Evolutionary conservation across 2,329 filamentous ascomycete species (phyloP).

Genomic region (Fusarium torreyae): DNA sequence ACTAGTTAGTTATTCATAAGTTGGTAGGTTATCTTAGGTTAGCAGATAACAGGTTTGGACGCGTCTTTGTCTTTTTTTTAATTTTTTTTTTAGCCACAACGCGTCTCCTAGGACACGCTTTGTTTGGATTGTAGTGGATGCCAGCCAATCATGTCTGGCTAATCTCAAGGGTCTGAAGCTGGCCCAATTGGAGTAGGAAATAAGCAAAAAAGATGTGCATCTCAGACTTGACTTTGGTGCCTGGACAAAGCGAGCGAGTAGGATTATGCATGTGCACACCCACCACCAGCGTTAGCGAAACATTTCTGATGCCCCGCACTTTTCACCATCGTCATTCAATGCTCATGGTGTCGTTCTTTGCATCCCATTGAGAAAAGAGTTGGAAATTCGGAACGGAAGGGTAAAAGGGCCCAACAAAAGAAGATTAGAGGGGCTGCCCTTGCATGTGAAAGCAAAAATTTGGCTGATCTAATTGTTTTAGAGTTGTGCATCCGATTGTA

Average conservation of each 20-base stretch:
- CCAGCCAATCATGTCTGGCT: constrained; percentile 43
- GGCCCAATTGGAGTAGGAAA: constrained; percentile 1
- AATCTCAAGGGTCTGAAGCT: constrained; percentile 24
- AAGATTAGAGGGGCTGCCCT: constrained; percentile 11
- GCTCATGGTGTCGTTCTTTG: constrained; percentile 29
- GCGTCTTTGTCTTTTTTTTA: too few species aligned
- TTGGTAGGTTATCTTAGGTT: too few species aligned
- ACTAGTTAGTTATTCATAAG: not conserved
- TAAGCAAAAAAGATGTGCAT: constrained; percentile 4
- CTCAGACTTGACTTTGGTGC: constrained; percentile 27
- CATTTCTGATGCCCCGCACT: constrained; percentile 9
- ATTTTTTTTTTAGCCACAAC: constrained; percentile 24
- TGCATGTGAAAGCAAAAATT: constrained; percentile 22
- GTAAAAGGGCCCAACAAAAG: constrained; percentile 23
- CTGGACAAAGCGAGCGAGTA: constrained; percentile 3
- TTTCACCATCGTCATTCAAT: constrained; percentile 24
- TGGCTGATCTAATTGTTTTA: constrained; percentile 2
- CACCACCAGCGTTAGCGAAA: constrained; percentile 6
- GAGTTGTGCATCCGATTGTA: not conserved
- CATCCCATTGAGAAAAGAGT: not conserved
- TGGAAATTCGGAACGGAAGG: not conserved
- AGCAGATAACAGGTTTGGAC: constrained; percentile 17
- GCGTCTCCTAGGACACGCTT: constrained; percentile 26
- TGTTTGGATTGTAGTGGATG: constrained; percentile 44
- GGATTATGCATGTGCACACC: constrained; percentile 10